Evolutionary conservation across 345 rosid genomes (phyloP).

Genomic region (Gossypium anomalum): DNA sequence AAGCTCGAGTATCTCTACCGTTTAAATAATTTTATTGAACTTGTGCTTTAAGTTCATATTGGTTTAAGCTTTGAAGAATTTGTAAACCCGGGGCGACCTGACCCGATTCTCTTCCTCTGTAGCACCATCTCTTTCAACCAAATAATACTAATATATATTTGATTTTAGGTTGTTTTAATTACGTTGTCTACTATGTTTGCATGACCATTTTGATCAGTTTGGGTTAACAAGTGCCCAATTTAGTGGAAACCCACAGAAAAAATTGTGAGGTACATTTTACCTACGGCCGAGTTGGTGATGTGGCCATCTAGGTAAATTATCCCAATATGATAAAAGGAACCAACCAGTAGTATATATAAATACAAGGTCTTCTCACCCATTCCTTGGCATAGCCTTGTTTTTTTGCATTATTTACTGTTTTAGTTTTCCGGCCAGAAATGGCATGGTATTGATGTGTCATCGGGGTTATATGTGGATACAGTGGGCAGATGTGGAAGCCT

Average conservation of each 20-base stretch:
- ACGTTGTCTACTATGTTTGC: background rate
- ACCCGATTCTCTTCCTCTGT: constrained; percentile 1
- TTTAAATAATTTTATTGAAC: constrained; percentile 26
- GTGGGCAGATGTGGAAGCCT: no score
- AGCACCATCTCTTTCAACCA: constrained; percentile 7
- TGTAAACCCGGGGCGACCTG: constrained; percentile 23
- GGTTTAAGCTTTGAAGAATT: constrained; percentile 26
- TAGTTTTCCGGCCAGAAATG: no score
- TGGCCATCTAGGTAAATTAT: no score
- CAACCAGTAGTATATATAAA: no score
- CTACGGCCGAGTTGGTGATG: no score
- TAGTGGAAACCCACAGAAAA: background rate
- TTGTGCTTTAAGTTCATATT: constrained; percentile 21
- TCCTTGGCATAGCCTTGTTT: background rate
- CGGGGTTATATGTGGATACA: background rate
- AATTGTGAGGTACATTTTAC: background rate
- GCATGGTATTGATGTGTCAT: no score
- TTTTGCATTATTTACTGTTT: no score
- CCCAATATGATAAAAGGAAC: no score
- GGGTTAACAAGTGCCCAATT: background rate
- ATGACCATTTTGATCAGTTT: background rate
- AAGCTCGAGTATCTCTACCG: constrained; percentile 14
- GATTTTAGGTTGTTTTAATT: background rate
- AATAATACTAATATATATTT: background rate
- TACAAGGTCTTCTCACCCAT: background rate